These are phyloP conservation scores for Toxoplasma gondii DNA, from an alignment of 169 alveolate genomes.

Conservation along the genomic window DNA sequence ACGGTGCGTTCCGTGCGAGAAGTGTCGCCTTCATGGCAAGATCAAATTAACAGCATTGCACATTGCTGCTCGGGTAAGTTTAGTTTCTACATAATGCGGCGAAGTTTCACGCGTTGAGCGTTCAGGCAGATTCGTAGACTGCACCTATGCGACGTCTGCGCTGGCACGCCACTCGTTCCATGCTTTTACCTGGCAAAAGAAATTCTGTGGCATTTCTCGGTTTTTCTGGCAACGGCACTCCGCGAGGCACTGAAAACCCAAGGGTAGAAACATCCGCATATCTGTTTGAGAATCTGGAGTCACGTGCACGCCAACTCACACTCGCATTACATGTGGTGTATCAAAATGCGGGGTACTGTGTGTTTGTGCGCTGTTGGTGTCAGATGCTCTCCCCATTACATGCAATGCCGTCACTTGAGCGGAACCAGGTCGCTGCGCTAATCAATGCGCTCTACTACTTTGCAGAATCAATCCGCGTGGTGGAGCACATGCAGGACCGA, in stretches of 20 bases:
- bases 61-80: conserved; percentile 82
- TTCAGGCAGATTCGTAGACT: not conserved
- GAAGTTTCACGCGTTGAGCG: not conserved
- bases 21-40: conserved; percentile 92
- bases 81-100: not conserved
- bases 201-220: too few relatives aligned
- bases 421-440: conserved; percentile 87
- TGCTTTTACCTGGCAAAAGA: too few relatives aligned
- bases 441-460: conserved; percentile 82
- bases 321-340: too few relatives aligned
- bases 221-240: too few relatives aligned
- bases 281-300: too few relatives aligned
- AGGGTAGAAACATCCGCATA: too few relatives aligned
- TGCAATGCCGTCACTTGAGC: conserved; percentile 74
- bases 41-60: conserved; percentile 90
- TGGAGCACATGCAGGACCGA: conserved; percentile 53
- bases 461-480: conserved; percentile 81
- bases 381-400: conserved; percentile 68
- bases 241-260: too few relatives aligned
- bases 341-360: not conserved
- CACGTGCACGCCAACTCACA: too few relatives aligned
- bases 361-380: not conserved
- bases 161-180: too few relatives aligned
- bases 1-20: conserved; percentile 92
- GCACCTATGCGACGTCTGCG: too few relatives aligned